Evolutionary conservation across 179 eudicot genomes (phyloP).

Genomic region (Silene coronaria): DNA sequence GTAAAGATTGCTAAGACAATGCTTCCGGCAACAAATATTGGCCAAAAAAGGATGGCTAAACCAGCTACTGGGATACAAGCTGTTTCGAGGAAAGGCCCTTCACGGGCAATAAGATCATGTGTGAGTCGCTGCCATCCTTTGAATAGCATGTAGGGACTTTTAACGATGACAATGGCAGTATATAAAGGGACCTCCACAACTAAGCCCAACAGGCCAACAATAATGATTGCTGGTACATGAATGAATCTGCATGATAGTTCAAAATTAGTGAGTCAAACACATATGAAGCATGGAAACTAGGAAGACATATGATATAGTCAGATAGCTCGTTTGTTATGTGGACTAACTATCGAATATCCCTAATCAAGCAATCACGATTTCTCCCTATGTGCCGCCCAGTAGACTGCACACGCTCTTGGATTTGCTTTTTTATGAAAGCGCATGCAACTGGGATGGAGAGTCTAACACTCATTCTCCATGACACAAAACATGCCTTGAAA

Average conservation of each 20-base stretch:
- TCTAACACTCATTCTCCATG: no score
- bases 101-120: constrained; percentile 76
- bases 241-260: constrained; percentile 50
- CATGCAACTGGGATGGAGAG: no score
- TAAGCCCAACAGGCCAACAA: constrained; percentile 67
- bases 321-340: not conserved
- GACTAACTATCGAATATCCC: not conserved
- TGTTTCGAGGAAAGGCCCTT: constrained; percentile 88
- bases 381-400: no score
- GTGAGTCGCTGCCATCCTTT: constrained; percentile 82
- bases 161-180: constrained; percentile 64
- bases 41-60: constrained; percentile 81
- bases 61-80: constrained; percentile 95
- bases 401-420: no score
- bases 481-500: no score
- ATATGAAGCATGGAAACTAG: not conserved
- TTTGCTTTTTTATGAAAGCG: no score
- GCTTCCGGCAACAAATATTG: constrained; percentile 66
- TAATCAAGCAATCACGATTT: constrained; percentile 1
- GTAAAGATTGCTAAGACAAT: constrained; percentile 61
- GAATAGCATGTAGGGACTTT: constrained; percentile 78
- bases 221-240: constrained; percentile 70
- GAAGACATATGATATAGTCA: not conserved
- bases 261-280: constrained; percentile 2
- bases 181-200: constrained; percentile 68